Evolutionary conservation across 2,329 filamentous ascomycete genomes (phyloP), one percentile per base, ranked within the genome.

Genomic region (Calonectria pseudoreteaudii): DNA sequence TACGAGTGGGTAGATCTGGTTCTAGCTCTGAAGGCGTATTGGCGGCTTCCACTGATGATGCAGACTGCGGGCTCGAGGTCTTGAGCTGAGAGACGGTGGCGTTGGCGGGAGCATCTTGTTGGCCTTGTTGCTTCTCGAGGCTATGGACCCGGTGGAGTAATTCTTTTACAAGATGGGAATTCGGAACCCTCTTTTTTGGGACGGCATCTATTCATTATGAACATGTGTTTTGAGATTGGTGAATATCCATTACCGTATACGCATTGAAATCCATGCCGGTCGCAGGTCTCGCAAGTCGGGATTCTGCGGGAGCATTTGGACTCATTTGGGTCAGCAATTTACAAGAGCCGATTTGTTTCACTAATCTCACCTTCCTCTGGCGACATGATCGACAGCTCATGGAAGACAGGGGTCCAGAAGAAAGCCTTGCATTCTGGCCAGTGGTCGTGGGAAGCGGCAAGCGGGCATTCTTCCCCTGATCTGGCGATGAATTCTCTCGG

Each of bases 341-440:
- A 41, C 1, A 23, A 34, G 53, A 34, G 14, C 31, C 10, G 26
- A 34, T 36, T 36, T 5, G 52, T 36, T 31, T 56, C 11, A 26
- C 44, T 2, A 41, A 58, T 2, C 64, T 41, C 26, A 73, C 73
- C 58, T 75, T 75, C 64, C 73, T 68, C 7, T 67, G 60, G 9
- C 73, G 71, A 23, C 71, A 75, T 47, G 73, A 75, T 20, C 68
- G 67, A 20, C 73, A 75, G 58, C 71, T 75, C 73, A 75, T 73
- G 3, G 71, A 30, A 38, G 73, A 65, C 34, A 71, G 30, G 8
- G 56, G 47, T 36, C 20, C 36, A 1, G 56, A 8, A 8, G 26
- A 28, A 5, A 13, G 7, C 36, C 70, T 64, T 13, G 47, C 47
- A 52, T 41, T 44, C 8, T 68, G 56, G 11, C 26, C 13, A 18